Conservation (phyloP, 2,329 filamentous ascomycete species). For the Cordyceps pruinosa region DNA sequence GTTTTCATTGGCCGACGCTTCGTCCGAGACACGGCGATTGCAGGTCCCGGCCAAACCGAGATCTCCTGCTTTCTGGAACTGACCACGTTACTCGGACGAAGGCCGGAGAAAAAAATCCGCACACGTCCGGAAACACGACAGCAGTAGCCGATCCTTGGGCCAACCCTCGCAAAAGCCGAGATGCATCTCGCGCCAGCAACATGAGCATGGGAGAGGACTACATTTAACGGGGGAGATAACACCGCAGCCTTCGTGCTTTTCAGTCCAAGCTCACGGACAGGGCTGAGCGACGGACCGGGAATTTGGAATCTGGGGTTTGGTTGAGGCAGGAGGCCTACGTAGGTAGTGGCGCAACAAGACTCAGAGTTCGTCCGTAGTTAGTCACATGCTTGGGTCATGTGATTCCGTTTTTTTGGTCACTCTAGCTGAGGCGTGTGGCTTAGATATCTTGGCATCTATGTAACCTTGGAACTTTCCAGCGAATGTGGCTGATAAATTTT, state of each 20-base stretch:
- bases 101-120: background rate
- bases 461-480: conserved; percentile 5
- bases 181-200: background rate
- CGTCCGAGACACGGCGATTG: conserved; percentile 8
- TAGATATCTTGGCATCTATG: conserved; percentile 6
- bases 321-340: no score
- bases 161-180: background rate
- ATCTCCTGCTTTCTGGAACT: conserved; percentile 8
- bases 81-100: background rate
- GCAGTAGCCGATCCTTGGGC: background rate
- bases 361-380: background rate
- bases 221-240: background rate
- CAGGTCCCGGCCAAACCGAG: conserved; percentile 8
- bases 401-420: conserved; percentile 1
- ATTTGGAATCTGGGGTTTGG: no score
- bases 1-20: conserved; percentile 5
- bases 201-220: background rate
- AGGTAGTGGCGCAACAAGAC: background rate
- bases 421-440: conserved; percentile 10
- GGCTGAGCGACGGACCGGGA: no score
- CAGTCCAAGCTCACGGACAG: no score
- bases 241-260: background rate
- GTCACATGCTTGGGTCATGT: conserved; percentile 7
- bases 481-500: conserved; percentile 11
- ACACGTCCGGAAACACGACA: background rate